These are phyloP conservation scores for Apophysomyces elegans DNA, from an alignment of 371 early-diverging fungal genomes.

Conservation along the genomic window DNA sequence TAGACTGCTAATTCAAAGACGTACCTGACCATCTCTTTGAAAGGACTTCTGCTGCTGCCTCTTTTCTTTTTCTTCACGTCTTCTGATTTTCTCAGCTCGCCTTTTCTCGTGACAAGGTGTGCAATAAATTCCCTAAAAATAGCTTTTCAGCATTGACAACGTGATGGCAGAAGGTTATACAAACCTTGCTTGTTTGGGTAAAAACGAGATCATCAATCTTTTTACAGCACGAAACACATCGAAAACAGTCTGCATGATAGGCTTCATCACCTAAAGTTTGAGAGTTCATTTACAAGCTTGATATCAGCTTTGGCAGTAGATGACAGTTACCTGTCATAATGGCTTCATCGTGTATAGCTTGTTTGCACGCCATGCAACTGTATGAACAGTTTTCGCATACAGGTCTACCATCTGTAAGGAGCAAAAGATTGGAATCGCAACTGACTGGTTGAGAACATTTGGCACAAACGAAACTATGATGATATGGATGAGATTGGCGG, in stretches of 20 bases:
- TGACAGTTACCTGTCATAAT: conserved; percentile 73
- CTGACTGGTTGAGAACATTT: conserved; percentile 75
- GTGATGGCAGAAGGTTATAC: not conserved
- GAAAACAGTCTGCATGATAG: conserved; percentile 88
- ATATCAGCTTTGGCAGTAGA: not conserved
- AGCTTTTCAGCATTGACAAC: conserved; percentile 5
- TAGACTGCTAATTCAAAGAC: not conserved
- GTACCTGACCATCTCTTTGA: not conserved
- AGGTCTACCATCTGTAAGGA: conserved; percentile 80
- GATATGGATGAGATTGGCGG: not conserved
- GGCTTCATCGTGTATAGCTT: conserved; percentile 85
- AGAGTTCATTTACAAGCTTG: not conserved
- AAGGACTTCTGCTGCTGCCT: conserved; percentile 19
- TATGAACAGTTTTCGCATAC: conserved; percentile 88
- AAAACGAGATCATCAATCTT: conserved; percentile 79
- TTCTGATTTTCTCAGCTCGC: conserved; percentile 35
- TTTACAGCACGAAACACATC: conserved; percentile 72
- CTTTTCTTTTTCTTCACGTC: conserved; percentile 42
- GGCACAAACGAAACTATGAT: conserved; percentile 72
- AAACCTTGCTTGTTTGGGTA: conserved; percentile 79
- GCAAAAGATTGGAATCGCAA: conserved; percentile 74
- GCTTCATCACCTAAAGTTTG: conserved; percentile 69
- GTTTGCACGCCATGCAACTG: conserved; percentile 76
- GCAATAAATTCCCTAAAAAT: conserved; percentile 49
- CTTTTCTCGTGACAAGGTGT: conserved; percentile 50